Evolutionary conservation across 1,284 basidiomycete species (phyloP).

Genomic region (Ustanciosporium gigantosporum): DNA sequence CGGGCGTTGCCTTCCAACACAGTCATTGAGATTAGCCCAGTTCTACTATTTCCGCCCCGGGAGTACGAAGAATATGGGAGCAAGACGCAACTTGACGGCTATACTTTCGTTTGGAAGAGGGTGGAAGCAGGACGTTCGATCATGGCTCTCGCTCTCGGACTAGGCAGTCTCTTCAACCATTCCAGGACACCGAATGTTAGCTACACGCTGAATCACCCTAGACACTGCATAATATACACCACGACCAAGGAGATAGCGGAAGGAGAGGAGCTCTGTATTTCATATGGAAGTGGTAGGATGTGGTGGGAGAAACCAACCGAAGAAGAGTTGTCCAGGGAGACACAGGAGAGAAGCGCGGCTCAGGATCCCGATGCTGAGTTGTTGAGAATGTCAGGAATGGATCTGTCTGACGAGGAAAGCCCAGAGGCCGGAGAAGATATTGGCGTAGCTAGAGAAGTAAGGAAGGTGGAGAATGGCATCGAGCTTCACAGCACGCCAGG

Average conservation of each 20-base stretch:
- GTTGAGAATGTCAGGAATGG: conserved; percentile 10
- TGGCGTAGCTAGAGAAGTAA: neutral
- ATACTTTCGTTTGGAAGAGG: conserved; percentile 77
- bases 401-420: conserved; percentile 2
- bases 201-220: conserved; percentile 65
- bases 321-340: conserved; percentile 2
- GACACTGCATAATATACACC: conserved; percentile 72
- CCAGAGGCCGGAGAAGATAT: neutral
- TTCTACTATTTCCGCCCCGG: conserved; percentile 74
- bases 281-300: conserved; percentile 66
- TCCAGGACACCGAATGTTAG: conserved; percentile 71
- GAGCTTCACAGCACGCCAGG: conserved; percentile 10
- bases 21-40: conserved; percentile 79
- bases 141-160: conserved; percentile 83
- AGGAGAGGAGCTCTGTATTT: conserved; percentile 78
- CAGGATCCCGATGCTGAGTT: conserved; percentile 4
- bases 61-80: conserved; percentile 60
- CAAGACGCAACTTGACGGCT: conserved; percentile 77
- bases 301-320: conserved; percentile 49
- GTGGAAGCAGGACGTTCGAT: conserved; percentile 52
- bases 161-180: conserved; percentile 82
- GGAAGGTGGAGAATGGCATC: conserved; percentile 5
- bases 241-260: conserved; percentile 67
- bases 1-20: conserved; percentile 64
- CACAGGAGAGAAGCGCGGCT: conserved; percentile 1